Base-by-base conservation (phyloP, 768 basidiomycete genomes). In the Thelephora aurantiotincta region DNA sequence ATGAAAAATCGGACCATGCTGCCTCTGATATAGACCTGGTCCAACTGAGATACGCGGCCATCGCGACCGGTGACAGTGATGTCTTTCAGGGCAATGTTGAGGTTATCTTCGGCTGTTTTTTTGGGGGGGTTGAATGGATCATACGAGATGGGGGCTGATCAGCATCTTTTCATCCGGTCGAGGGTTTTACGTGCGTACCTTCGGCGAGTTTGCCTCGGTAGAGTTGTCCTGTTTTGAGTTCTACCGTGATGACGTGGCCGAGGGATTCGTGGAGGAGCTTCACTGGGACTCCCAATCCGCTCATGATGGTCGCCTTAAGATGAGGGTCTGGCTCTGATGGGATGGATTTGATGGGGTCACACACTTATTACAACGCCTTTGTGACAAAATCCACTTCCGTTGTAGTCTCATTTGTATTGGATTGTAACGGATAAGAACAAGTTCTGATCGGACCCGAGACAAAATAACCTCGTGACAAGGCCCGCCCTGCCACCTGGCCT, bases 1-100 rank as follows among this genome's bases (percentile, higher is more conserved):
- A 98, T 97, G 69, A 98, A 94, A 72, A 96, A 98, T 54, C 96
- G 76, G 54, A 97, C 73, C 88, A 97, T 96, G 63, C 91, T 93
- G 50, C 96, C 96, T 57, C 96, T 75, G 56, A 99, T 99, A 67
- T 99, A 99, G 30, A 97, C 94, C 65, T 97, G 94, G 69, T 98
- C 96, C 45, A 99, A 74, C 63, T 99, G 96, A 11, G 96, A 96
- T 23, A 99, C 91, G 57, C 96, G 89, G 20, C 96, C 96, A 72
- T 99, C 96, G 46, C 96, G 80, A 47, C 87, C 90, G 12, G 96
- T 99, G 30, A 98, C 96, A 26, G 96, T 98, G 58, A 97, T 96
- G 54, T 98, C 91, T 63, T 78, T 89, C 53, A 98, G 62, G 3
- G 93, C 92, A 60, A 99, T 92, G 67, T 98, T 98, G 38, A 98